Percentiles rank a stretch among this genome's conserved stretches.
These are phyloP conservation scores for Spiraea crenata DNA, from an alignment of 331 rosid species.

Conservation along the genomic window DNA sequence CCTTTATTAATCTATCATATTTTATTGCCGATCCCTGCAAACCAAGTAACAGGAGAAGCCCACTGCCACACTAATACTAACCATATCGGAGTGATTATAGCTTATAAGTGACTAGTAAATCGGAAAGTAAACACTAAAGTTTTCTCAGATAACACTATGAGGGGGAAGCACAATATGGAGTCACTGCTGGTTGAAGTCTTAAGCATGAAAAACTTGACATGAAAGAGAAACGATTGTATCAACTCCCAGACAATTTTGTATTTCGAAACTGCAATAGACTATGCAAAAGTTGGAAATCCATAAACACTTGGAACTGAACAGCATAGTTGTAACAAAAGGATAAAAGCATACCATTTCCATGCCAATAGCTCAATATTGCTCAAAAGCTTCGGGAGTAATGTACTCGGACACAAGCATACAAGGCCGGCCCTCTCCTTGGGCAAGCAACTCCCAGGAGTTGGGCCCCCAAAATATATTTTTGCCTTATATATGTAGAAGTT, in stretches of 20 bases:
- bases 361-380: constrained; percentile 78
- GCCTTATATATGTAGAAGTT: too few relatives aligned
- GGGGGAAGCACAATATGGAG: background rate
- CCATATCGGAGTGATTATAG: too few relatives aligned
- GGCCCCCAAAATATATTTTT: too few relatives aligned
- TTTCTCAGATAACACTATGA: background rate
- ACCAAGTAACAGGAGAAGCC: background rate
- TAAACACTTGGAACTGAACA: background rate
- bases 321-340: background rate
- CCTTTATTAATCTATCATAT: background rate
- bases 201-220: background rate
- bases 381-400: constrained; percentile 93
- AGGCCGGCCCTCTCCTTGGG: too few relatives aligned
- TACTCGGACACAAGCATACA: constrained; percentile 93
- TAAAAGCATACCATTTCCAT: constrained; percentile 75
- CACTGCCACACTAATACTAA: too few relatives aligned
- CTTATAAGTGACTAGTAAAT: background rate
- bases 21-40: background rate
- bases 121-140: background rate
- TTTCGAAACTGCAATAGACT: background rate
- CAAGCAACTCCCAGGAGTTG: too few relatives aligned
- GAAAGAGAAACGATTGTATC: background rate
- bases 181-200: background rate
- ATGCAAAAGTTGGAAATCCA: background rate
- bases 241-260: background rate